phyloP scores from a whole-genome alignment of 1,284 basidiomycete genomes.

The Trametes hirsuta region DNA sequence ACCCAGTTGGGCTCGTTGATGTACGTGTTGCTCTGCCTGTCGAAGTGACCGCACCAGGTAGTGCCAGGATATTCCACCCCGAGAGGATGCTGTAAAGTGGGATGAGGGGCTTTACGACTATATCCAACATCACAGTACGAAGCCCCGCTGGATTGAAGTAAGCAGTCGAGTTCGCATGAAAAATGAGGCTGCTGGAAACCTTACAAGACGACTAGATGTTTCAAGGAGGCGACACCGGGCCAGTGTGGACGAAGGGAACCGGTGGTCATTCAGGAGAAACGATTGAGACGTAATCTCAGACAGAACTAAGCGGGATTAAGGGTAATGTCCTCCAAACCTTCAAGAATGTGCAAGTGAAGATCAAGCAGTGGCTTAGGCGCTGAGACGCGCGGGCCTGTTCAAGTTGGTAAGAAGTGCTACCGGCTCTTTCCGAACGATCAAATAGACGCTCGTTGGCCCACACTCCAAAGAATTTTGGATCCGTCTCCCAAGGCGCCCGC shows the following conservation, averaged over 20 bases:
- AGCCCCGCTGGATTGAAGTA: constrained; percentile 44
- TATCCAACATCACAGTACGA: constrained; percentile 50
- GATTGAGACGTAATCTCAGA: not conserved
- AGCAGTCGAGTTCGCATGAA: not conserved
- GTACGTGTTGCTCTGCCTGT: constrained; percentile 38
- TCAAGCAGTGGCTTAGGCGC: too few species aligned
- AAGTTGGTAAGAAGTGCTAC: too few species aligned
- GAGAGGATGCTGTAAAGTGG: constrained; percentile 43
- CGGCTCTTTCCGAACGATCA: too few species aligned
- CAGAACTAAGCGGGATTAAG: too few species aligned
- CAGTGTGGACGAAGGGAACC: constrained; percentile 32
- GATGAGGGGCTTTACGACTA: constrained; percentile 26
- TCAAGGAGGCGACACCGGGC: constrained; percentile 41
- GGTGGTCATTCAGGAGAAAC: constrained; percentile 10
- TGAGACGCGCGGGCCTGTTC: too few species aligned
- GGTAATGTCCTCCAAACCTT: too few species aligned
- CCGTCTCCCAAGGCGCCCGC: too few species aligned
- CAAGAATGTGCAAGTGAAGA: too few species aligned
- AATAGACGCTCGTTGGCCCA: too few species aligned
- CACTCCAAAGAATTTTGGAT: too few species aligned
- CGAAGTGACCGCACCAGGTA: constrained; percentile 23
- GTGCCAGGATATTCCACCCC: constrained; percentile 45
- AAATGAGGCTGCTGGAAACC: not conserved
- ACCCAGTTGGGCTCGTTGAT: constrained; percentile 51
- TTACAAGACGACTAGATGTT: constrained; percentile 47